Base-by-base conservation (phyloP, 1,284 basidiomycete genomes). In the Malassezia furfur region DNA sequence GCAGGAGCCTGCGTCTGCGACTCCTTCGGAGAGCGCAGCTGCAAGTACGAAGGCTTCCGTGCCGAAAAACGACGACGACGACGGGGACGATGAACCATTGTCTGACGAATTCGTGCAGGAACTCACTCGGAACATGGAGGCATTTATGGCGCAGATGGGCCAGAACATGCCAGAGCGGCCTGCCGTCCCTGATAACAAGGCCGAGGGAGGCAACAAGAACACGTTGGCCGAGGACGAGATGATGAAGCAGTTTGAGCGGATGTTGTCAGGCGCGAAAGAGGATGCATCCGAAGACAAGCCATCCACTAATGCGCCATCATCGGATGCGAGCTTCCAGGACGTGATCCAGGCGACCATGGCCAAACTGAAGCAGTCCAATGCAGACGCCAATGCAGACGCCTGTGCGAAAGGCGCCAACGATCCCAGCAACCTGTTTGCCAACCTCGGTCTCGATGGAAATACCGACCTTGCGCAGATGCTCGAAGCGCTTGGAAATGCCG, bases 121-220 rank as follows among this genome's bases (percentile, higher is more conserved):
- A 68, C 79, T 94, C 41, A 83, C 84, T 6, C 79, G 81, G 68
- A 85, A 83, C 31, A 93, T 96, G 89, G 87, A 89, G 71, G 78
- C 78, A n/a, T 79, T 94, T 43, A 83, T 94, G 79, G 80, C 80
- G 19, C 85, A 84, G 67, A 79, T 93, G 9, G 77, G 66, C 5
- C 41, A 58, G 30, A 48, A 56, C 22, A 49, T 56, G 28, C 46
- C 57, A 6, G 17, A 4, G 8, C 28, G 28, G 14, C 47, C 52
- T 15, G 38, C 48, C 1, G 17, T n/a, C 17, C 19, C 32, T 8
- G 21, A 21, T 25, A 28, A 12, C 19, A 31, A 21, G 15, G 35
- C 25, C 30, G 38, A 22, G 28, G 11, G 37, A 19, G 36, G 55
- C 50, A 3, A 46, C 61, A 50, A 53, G 59, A 21, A 31, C 15